Base-by-base conservation (phyloP, 208 protist species). In the Leishmania martiniquensis region DNA sequence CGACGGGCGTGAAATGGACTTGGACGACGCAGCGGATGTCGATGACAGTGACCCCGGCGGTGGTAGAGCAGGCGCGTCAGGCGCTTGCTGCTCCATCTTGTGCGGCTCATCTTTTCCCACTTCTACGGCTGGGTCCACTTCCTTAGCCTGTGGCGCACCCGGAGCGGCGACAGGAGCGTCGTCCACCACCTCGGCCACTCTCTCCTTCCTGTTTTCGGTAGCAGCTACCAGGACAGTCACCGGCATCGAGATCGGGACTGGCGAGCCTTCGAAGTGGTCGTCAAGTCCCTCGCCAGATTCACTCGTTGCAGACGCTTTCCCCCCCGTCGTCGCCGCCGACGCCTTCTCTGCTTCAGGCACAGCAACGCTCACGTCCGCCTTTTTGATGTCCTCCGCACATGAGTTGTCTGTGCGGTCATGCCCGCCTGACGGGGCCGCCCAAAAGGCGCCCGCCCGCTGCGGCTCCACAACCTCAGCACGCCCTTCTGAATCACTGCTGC, bases 101-200 rank as follows among this genome's bases (percentile, higher is more conserved):
- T 37, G 68, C 34, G 49, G 22, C 45, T 39, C 22, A 29, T 74
- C 76, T 47, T 74, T 55, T 39, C 47, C 66, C 51, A 47, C 76
- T 25, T 73, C 52, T 42, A 10, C 52, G 20, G 9, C 22, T 17
- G 32, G 60, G n/a, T 42, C 10, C 59, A 34, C 34, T 39, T 62
- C 52, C n/a, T 75, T 2, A 32, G 15, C 9, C 32, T 63, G 39
- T 34, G 39, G 22, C 54, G 51, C 12, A 2, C 42, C 39, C 7
- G 70, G 13, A 17, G 70, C 15, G 32, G 70, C 70, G 9, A 45
- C 47, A 22, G 52, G 63, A 29, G 49, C 52, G 52, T 47, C 52
- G 17, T 63, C 51, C 34, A 63, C 34, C 32, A 60, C 51, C 5
- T 37, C 47, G 13, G 5, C 42, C 34, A 34, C 65, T n/a, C 34